Evolutionary conservation across 345 rosid species (phyloP), one percentile per base, ranked within the genome.

Genomic region (Syzygium oleosum): DNA sequence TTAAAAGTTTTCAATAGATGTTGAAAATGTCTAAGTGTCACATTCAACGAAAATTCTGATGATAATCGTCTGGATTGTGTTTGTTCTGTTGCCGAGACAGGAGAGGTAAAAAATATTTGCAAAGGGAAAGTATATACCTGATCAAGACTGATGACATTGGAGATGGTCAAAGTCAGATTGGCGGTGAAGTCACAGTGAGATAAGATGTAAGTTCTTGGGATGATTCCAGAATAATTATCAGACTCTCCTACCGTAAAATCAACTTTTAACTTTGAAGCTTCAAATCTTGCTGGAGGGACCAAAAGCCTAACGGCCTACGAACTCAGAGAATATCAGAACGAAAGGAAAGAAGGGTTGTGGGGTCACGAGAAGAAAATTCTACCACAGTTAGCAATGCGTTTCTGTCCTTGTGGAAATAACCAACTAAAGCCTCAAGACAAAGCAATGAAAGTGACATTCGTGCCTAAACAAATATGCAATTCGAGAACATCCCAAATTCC

Each of bases 171-270:
- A 85, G 98, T 97, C 80, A 97, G 92, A 89, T 97, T 93, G 88
- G 98, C 98, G 7, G 98, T 97, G 91, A 95, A 93, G 91, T 96
- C 98, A 88, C 99, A 97, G 89, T 97, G 99, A 21, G 99, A 97
- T 49, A 97, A 93, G 51, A 96, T 95, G 87, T 97, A 96, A 19
- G 98, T 92, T 86, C 98, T 92, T 9, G 98, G 98, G 85, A 95
- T 92, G 78, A 92, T 89, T 84, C 92, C 91, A 7, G 94, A 92
- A 88, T 88, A 92, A 41, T 87, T 88, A 86, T 93, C 88, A 13
- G 87, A 51, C 88, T 90, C 87, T 31, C 90, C 92, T 49, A 88
- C 95, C 87, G 89, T 65, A 85, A 93, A 89, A 15, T 92, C 94
- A 21, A 96, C 99, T 90, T 96, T 89, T 73, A 96, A 95, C 94